These are phyloP conservation scores for Citrus australasica DNA, from an alignment of 345 rosid species.

Conservation along the genomic window DNA sequence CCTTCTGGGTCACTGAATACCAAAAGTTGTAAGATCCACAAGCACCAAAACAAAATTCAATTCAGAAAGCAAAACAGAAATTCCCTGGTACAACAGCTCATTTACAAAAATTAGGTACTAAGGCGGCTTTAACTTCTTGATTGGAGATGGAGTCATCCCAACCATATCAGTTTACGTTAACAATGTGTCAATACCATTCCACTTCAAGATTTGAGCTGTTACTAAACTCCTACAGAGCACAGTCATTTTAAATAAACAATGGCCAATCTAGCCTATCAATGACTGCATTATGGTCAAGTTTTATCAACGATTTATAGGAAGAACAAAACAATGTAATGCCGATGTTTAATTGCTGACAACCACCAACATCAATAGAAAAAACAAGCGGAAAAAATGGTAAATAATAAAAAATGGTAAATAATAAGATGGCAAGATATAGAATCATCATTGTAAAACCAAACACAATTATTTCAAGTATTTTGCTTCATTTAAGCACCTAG, in stretches of 20 bases:
- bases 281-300: not conserved
- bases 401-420: not conserved
- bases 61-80: not conserved
- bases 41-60: conserved; percentile 10
- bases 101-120: not conserved
- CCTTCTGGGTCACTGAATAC: conserved; percentile 5
- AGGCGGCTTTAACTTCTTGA: not conserved
- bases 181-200: not conserved
- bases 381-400: not conserved
- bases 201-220: not conserved
- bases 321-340: not conserved
- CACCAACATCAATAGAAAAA: not conserved
- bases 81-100: not conserved
- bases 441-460: not conserved
- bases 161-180: not conserved
- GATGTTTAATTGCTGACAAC: not conserved
- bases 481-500: not conserved
- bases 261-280: not conserved
- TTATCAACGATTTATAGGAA: not conserved
- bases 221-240: not conserved
- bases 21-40: conserved; percentile 17
- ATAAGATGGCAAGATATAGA: not conserved
- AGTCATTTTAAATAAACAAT: not conserved
- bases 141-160: not conserved
- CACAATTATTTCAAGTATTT: not conserved